Percentiles rank a stretch among this genome's conserved stretches.
Evolutionary conservation across 2,329 filamentous ascomycete species (phyloP).

Genomic region (Sclerotinia spermophila): DNA sequence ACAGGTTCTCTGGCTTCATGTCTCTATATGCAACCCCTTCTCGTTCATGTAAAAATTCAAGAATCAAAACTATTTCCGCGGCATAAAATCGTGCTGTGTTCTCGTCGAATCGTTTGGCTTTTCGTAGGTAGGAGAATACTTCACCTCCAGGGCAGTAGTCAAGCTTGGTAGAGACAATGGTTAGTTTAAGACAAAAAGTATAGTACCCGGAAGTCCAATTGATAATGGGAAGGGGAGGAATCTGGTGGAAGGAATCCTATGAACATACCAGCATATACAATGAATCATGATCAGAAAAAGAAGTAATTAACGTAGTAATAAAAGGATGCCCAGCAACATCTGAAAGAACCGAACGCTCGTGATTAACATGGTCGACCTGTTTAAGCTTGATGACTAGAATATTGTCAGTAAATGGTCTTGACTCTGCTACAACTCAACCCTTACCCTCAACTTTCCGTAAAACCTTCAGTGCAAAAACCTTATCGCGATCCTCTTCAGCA

Average conservation of each 20-base stretch:
- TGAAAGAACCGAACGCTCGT: constrained; percentile 74
- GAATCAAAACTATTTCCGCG: constrained; percentile 76
- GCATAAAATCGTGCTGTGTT: constrained; percentile 76
- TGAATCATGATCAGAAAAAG: constrained; percentile 75
- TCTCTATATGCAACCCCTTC: constrained; percentile 79
- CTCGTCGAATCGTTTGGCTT: constrained; percentile 76
- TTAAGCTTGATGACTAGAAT: constrained; percentile 70
- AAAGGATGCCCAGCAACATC: constrained; percentile 79
- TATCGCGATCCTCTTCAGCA: constrained; percentile 51
- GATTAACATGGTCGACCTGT: constrained; percentile 81
- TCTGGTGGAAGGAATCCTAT: constrained; percentile 20
- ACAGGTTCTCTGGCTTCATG: constrained; percentile 78
- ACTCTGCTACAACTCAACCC: constrained; percentile 7
- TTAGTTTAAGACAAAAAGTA: not conserved
- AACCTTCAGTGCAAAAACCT: constrained; percentile 80
- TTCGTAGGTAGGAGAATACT: constrained; percentile 77
- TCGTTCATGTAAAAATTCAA: constrained; percentile 76
- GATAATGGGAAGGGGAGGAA: not conserved
- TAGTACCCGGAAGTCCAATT: not conserved
- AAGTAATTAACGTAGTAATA: constrained; percentile 73
- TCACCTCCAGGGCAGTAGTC: constrained; percentile 82
- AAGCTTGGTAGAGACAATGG: constrained; percentile 41
- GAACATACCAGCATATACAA: constrained; percentile 67
- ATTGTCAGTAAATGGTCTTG: not conserved
- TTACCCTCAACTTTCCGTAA: constrained; percentile 60